Evolutionary conservation across 2,329 filamentous ascomycete genomes (phyloP).

Genomic region (Cadophora gregata): DNA sequence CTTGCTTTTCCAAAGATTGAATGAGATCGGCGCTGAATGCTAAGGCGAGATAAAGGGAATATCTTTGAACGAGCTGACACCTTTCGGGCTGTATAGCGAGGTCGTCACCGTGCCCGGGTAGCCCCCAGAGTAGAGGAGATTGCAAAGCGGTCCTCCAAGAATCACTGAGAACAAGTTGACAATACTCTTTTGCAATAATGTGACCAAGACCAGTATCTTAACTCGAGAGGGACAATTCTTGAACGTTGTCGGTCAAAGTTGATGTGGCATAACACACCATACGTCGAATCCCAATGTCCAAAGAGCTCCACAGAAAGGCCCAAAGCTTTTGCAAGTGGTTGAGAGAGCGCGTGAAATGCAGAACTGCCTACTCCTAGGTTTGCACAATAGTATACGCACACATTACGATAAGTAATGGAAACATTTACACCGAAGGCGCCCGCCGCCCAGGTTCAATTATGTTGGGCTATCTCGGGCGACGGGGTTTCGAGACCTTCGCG

Average conservation of each 20-base stretch:
- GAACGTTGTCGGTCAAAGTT: background rate
- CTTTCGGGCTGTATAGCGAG: background rate
- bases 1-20: background rate
- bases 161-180: background rate
- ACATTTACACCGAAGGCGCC: background rate
- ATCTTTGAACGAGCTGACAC: background rate
- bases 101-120: background rate
- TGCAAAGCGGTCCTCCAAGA: conserved; percentile 10
- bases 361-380: background rate
- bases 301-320: background rate
- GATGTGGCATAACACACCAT: background rate
- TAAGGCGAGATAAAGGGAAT: too few relatives aligned
- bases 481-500: background rate
- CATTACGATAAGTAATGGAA: background rate
- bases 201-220: background rate
- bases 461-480: background rate
- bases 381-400: background rate
- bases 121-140: background rate
- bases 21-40: background rate
- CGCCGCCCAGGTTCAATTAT: background rate
- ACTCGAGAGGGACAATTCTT: background rate
- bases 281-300: background rate
- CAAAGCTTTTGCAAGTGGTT: background rate
- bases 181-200: background rate
- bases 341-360: background rate